Evolutionary conservation across 768 basidiomycete species (phyloP).

Genomic region (Tricholomella constricta): DNA sequence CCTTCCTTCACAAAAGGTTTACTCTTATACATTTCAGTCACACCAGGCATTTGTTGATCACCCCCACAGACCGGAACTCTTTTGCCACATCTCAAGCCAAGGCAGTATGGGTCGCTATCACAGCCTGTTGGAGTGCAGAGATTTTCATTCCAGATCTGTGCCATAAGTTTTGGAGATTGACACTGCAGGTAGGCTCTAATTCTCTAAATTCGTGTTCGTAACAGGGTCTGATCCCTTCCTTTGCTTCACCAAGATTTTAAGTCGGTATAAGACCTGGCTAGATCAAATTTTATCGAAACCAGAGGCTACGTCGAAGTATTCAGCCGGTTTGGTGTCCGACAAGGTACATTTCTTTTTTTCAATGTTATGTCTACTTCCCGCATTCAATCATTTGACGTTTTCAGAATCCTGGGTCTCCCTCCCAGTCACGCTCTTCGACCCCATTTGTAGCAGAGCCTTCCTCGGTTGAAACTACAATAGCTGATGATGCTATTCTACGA

Average conservation of each 20-base stretch:
- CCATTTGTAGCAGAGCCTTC: slow-evolving; percentile 52
- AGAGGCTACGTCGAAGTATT: slow-evolving; percentile 38
- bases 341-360: slow-evolving; percentile 22
- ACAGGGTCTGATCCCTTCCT: not conserved
- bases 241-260: slow-evolving; percentile 82
- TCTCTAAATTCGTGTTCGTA: not conserved
- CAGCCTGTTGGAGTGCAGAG: slow-evolving; percentile 84
- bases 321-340: slow-evolving; percentile 32
- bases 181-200: slow-evolving; percentile 68
- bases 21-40: slow-evolving; percentile 1
- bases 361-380: not conserved
- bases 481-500: slow-evolving; percentile 65
- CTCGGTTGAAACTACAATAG: slow-evolving; percentile 53
- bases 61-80: slow-evolving; percentile 28
- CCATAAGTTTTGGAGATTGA: slow-evolving; percentile 88
- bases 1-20: slow-evolving; percentile 44
- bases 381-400: not conserved
- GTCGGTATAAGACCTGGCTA: slow-evolving; percentile 82
- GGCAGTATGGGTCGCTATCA: slow-evolving; percentile 71
- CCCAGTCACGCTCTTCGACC: slow-evolving; percentile 50
- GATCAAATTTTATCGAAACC: slow-evolving; percentile 49
- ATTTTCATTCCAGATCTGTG: slow-evolving; percentile 83
- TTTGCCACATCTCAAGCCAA: slow-evolving; percentile 67
- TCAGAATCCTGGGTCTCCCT: slow-evolving; percentile 17
- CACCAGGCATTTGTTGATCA: not conserved